Conservation (phyloP, 2,329 filamentous ascomycete species). For the Plectosphaerella cucumerina region DNA sequence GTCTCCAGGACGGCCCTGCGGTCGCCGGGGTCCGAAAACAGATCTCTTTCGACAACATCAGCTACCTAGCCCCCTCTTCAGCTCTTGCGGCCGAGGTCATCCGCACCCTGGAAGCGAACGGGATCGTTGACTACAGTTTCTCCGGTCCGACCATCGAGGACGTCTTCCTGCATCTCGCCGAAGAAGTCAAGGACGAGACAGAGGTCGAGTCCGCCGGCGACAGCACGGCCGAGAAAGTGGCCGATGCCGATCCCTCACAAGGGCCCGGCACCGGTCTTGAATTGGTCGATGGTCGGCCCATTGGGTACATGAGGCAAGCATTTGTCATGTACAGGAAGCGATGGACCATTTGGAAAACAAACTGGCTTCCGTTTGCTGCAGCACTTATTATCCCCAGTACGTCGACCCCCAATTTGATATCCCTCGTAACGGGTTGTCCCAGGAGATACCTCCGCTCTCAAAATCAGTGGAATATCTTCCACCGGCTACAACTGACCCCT, state of each 20-base stretch:
- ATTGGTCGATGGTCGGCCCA: slow-evolving; percentile 49
- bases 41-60: slow-evolving; percentile 64
- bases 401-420: too few relatives aligned
- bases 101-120: slow-evolving; percentile 59
- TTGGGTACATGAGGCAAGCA: slow-evolving; percentile 67
- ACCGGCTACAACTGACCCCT: too few relatives aligned
- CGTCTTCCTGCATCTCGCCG: slow-evolving; percentile 81
- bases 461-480: too few relatives aligned
- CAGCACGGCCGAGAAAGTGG: background rate
- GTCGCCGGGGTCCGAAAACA: slow-evolving; percentile 55
- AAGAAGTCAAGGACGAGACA: slow-evolving; percentile 52
- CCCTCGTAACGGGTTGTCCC: too few relatives aligned
- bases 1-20: slow-evolving; percentile 40
- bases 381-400: slow-evolving; percentile 74
- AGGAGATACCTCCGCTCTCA: too few relatives aligned
- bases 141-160: slow-evolving; percentile 89
- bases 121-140: slow-evolving; percentile 75
- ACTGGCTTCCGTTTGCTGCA: slow-evolving; percentile 70
- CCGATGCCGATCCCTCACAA: background rate
- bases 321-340: slow-evolving; percentile 75
- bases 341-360: slow-evolving; percentile 70
- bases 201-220: background rate
- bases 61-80: slow-evolving; percentile 69
- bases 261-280: background rate
- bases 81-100: slow-evolving; percentile 70